phyloP scores from a whole-genome alignment of 768 basidiomycete species.

The Pholiota conissans region DNA sequence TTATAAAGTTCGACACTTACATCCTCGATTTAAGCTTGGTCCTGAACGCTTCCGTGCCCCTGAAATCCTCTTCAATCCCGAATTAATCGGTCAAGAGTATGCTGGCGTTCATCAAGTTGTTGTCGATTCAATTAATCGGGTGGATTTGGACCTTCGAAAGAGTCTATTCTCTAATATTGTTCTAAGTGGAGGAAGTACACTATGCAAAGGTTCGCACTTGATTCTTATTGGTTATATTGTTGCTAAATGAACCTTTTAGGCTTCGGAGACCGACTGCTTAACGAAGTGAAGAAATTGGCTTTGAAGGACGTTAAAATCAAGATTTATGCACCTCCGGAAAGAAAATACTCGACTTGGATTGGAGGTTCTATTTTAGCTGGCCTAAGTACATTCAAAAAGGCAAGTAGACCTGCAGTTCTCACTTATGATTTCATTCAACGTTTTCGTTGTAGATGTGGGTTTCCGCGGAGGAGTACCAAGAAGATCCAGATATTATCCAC shows the following conservation, averaged over 20 bases:
- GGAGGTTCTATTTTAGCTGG: conserved; percentile 97
- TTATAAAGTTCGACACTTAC: conserved; percentile 15
- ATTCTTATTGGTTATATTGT: conserved; percentile 5
- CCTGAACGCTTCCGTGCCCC: conserved; percentile 95
- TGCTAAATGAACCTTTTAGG: conserved; percentile 39
- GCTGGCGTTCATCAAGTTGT: conserved; percentile 98
- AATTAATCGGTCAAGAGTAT: conserved; percentile 94
- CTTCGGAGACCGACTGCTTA: conserved; percentile 93
- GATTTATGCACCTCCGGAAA: conserved; percentile 98
- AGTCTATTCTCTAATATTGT: conserved; percentile 96
- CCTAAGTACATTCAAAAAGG: conserved; percentile 97
- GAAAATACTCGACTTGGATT: conserved; percentile 97
- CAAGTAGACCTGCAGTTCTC: conserved; percentile 24
- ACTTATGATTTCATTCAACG: conserved; percentile 10
- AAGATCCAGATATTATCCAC: conserved; percentile 98
- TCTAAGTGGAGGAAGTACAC: conserved; percentile 92
- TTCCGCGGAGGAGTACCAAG: conserved; percentile 98
- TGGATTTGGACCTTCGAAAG: conserved; percentile 95
- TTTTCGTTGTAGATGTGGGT: conserved; percentile 87
- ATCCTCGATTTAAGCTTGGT: conserved; percentile 63
- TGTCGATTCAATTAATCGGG: conserved; percentile 96
- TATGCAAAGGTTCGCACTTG: conserved; percentile 75
- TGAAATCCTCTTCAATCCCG: conserved; percentile 97
- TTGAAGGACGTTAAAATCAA: conserved; percentile 97
- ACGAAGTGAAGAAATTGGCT: conserved; percentile 95